phyloP scores from a whole-genome alignment of 2,329 filamentous ascomycete species.

The Mollisia scopiformis region DNA sequence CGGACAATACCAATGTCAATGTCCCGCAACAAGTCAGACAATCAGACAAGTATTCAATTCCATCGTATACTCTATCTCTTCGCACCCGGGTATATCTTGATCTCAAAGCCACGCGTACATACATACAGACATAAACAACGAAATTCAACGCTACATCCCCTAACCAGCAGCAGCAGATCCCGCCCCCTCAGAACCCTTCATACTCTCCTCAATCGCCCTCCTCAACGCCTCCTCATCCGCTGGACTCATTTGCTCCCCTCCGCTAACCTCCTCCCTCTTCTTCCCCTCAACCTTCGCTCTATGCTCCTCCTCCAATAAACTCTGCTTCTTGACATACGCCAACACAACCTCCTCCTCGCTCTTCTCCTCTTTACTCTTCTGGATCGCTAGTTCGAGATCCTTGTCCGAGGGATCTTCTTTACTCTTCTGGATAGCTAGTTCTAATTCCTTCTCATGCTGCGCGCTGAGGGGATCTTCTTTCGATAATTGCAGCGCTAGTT shows the following conservation, averaged over 20 bases:
- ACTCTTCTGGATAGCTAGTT: constrained; percentile 18
- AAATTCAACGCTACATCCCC: too few relatives aligned
- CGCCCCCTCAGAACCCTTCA: constrained; percentile 38
- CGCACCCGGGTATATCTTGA: not conserved
- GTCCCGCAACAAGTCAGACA: too few relatives aligned
- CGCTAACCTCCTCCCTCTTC: constrained; percentile 8
- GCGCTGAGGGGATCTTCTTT: constrained; percentile 37
- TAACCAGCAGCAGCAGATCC: not conserved
- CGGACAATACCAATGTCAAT: too few relatives aligned
- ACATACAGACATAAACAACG: not conserved
- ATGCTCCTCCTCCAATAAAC: constrained; percentile 67
- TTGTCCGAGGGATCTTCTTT: constrained; percentile 21
- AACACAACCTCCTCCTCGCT: constrained; percentile 75
- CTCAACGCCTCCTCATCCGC: constrained; percentile 59
- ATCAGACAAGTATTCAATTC: too few relatives aligned
- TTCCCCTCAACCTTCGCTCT: constrained; percentile 16
- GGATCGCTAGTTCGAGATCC: constrained; percentile 13
- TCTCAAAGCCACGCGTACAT: not conserved
- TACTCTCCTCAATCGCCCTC: constrained; percentile 57
- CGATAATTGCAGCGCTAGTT: constrained; percentile 27
- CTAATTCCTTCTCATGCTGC: constrained; percentile 10
- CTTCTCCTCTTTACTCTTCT: constrained; percentile 40
- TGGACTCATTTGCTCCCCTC: constrained; percentile 33
- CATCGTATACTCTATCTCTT: not conserved
- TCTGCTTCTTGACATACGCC: constrained; percentile 79